A percentile compares a stretch with the other conserved stretches of the same genome.
Conservation (phyloP, 2,329 filamentous ascomycete species). For the Whalleya microplaca region DNA sequence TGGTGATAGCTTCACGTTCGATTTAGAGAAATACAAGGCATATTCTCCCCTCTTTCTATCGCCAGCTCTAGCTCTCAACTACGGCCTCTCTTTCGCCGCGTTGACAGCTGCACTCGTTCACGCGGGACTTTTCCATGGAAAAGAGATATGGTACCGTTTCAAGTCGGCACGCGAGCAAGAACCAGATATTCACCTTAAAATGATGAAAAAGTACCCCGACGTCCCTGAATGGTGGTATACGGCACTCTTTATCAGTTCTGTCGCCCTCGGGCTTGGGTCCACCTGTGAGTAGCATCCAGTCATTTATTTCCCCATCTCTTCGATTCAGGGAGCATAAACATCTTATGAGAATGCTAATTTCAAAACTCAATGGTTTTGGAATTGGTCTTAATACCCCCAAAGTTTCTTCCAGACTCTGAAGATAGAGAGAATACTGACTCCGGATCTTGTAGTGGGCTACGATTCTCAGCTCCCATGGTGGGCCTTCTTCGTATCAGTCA, state of each 20-base stretch:
- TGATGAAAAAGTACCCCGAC: slow-evolving; percentile 58
- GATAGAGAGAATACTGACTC: no score
- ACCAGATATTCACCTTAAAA: slow-evolving; percentile 51
- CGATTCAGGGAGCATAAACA: no score
- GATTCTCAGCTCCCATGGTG: slow-evolving; percentile 57
- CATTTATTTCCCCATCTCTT: no score
- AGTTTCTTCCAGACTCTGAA: no score
- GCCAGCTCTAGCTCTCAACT: slow-evolving; percentile 48
- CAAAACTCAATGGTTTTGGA: no score
- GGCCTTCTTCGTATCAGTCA: slow-evolving; percentile 53
- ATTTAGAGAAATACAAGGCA: slow-evolving; percentile 53
- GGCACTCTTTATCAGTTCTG: slow-evolving; percentile 46
- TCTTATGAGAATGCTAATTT: no score
- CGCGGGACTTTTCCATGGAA: slow-evolving; percentile 43
- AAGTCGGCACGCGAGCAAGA: slow-evolving; percentile 52
- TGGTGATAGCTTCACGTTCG: slow-evolving; percentile 50
- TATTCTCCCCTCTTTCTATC: slow-evolving; percentile 61
- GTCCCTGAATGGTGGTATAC: slow-evolving; percentile 61
- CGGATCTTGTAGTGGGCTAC: slow-evolving; percentile 40
- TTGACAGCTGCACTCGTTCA: slow-evolving; percentile 50
- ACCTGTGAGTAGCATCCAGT: slow-evolving; percentile 19
- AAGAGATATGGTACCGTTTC: slow-evolving; percentile 49
- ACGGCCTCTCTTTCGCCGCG: slow-evolving; percentile 58
- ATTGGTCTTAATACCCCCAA: no score
- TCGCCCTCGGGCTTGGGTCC: slow-evolving; percentile 51